phyloP scores from a whole-genome alignment of 257 asterid species.

The Solanum lignicaule region DNA sequence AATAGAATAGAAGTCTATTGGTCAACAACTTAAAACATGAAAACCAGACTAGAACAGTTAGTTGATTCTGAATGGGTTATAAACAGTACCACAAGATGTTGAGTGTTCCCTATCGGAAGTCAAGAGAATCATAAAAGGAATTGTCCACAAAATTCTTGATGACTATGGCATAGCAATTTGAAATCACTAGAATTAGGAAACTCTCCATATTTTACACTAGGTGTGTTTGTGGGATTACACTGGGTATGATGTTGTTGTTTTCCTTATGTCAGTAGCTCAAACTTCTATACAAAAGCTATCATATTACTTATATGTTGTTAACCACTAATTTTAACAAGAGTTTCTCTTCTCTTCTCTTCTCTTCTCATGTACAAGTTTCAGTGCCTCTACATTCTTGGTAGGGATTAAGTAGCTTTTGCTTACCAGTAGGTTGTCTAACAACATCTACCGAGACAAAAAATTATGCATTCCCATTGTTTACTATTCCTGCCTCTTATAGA shows the following conservation, averaged over 20 bases:
- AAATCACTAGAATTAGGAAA: background rate
- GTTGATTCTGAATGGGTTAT: background rate
- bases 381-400: background rate
- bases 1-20: background rate
- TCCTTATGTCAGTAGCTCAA: background rate
- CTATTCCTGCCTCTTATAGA: background rate
- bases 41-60: background rate
- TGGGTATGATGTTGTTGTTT: background rate
- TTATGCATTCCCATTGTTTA: background rate
- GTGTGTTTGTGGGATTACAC: background rate
- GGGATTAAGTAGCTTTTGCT: background rate
- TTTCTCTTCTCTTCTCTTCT: background rate
- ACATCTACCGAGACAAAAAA: background rate
- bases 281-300: background rate
- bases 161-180: background rate
- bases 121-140: constrained; percentile 3
- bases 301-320: background rate
- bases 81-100: background rate
- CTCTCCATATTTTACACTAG: background rate
- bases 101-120: background rate
- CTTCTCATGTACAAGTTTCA: background rate
- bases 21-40: background rate
- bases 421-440: background rate
- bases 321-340: background rate
- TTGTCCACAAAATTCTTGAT: background rate